Evolutionary conservation across 139 green algal species (phyloP).

Genomic region (Microglena sp.): DNA sequence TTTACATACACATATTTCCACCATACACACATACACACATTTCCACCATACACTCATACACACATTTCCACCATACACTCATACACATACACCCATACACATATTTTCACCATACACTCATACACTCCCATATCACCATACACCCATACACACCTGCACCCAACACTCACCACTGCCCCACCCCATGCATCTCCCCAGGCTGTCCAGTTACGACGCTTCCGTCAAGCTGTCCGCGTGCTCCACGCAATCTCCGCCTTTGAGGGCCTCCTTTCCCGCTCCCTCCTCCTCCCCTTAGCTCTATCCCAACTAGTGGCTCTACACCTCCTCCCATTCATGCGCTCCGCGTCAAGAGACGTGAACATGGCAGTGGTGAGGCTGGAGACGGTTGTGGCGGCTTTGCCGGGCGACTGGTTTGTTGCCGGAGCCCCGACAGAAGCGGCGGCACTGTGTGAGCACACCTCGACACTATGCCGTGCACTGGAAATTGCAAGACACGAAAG

Average conservation of each 20-base stretch:
- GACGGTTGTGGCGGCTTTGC: constrained; percentile 28
- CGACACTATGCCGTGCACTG: too few species aligned
- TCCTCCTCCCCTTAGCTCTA: constrained; percentile 36
- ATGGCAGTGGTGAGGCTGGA: constrained; percentile 35
- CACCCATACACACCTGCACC: too few species aligned
- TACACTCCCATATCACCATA: too few species aligned
- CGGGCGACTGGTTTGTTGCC: constrained; percentile 39
- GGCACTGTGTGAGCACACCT: too few species aligned
- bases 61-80: too few species aligned
- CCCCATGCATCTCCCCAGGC: constrained; percentile 10
- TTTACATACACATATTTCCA: too few species aligned
- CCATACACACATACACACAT: too few species aligned
- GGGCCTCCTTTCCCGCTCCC: constrained; percentile 32
- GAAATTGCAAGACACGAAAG: too few species aligned
- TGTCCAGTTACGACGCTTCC: constrained; percentile 44
- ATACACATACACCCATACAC: too few species aligned
- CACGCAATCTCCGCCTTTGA: constrained; percentile 34
- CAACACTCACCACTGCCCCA: not conserved
- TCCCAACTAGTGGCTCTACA: constrained; percentile 26
- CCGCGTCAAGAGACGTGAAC: constrained; percentile 3
- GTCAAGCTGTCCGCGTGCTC: constrained; percentile 44
- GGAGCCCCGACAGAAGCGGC: too few species aligned
- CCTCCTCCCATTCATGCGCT: constrained; percentile 42
- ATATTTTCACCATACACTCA: too few species aligned
- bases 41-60: too few species aligned